Base-by-base conservation (phyloP, 768 basidiomycete species). In the Suillus variegatus region DNA sequence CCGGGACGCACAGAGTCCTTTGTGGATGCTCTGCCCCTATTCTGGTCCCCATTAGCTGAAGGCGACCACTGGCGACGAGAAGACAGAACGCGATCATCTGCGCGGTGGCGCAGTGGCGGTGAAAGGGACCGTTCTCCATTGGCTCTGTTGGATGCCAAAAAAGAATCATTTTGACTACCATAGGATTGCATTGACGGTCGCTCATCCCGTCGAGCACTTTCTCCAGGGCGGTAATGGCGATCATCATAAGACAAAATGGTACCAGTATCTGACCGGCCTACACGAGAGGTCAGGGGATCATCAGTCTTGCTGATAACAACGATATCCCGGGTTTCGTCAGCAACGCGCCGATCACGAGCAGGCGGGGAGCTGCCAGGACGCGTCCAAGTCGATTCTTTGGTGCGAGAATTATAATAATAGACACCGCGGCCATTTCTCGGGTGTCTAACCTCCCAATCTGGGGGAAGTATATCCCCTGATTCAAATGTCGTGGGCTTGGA, bases 161-260 rank as follows among this genome's bases (percentile, higher is more conserved):
- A 73, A 2, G 71, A 61, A 64, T 74, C 77, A 64, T 65, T 63
- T 61, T 63, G 38, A 41, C 65, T 64, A 62, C 61, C 67, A 55
- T 75, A 71, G 64, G 71, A 44, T 1, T 77, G 61, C 3, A 64
- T 40, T 56, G 25, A 40, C 6, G 69, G 64, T 52, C 72, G 72
- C 62, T 78, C 75, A 41, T 76, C 76, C 25, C 75, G 68, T 3
- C 75, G 71, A 65, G 43, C 56, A 13, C 68, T 54, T 43, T 76
- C 75, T 52, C 73, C 80, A 41, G 88, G 88, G 57, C 88, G 85
- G 73, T 91, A 90, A 73, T 89, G 87, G 36, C 89, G 84, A 73
- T 90, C 89, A 64, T 84, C 79, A 63, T 83, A 86, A 20, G 86
- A 82, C 63, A 89, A 80, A 18, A 41, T 69, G 68, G 69, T 66